These are phyloP conservation scores for Sporothrix humicola DNA, from an alignment of 2,329 filamentous ascomycete species.

Conservation along the genomic window DNA sequence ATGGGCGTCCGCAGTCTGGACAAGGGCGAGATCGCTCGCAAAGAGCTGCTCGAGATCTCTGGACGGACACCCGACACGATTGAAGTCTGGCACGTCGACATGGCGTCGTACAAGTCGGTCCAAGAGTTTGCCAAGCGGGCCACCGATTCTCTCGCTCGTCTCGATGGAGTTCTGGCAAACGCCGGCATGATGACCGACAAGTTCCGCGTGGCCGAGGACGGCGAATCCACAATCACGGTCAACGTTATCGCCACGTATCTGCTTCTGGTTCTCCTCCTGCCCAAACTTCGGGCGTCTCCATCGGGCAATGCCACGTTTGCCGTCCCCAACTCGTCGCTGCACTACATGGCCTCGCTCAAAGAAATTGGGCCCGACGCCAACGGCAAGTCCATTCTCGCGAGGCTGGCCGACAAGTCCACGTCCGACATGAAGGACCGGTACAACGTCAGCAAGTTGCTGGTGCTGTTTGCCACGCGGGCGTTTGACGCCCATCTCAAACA, in stretches of 20 bases:
- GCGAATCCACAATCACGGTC: slow-evolving; percentile 51
- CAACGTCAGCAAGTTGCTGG: slow-evolving; percentile 42
- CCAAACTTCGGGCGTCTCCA: slow-evolving; percentile 42
- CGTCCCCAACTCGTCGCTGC: slow-evolving; percentile 40
- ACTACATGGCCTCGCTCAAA: slow-evolving; percentile 40
- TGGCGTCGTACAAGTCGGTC: slow-evolving; percentile 50
- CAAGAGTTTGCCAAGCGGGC: slow-evolving; percentile 48
- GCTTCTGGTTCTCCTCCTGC: slow-evolving; percentile 43
- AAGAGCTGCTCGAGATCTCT: slow-evolving; percentile 35
- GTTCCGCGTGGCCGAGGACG: slow-evolving; percentile 46
- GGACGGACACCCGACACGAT: slow-evolving; percentile 14
- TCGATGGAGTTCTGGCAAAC: slow-evolving; percentile 55
- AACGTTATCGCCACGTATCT: slow-evolving; percentile 45
- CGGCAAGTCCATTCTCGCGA: slow-evolving; percentile 40
- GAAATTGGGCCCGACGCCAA: slow-evolving; percentile 37
- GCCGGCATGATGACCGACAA: slow-evolving; percentile 49
- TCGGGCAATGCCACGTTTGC: slow-evolving; percentile 35
- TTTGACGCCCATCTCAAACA: slow-evolving; percentile 38
- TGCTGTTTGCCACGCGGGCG: slow-evolving; percentile 41
- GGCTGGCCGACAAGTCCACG: slow-evolving; percentile 43
- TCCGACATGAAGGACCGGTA: slow-evolving; percentile 44
- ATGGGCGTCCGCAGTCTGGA: slow-evolving; percentile 48
- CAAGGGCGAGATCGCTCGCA: slow-evolving; percentile 42
- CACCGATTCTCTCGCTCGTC: slow-evolving; percentile 43
- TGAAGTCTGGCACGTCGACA: slow-evolving; percentile 53